Evolutionary conservation across 768 basidiomycete species (phyloP), one percentile per base, ranked within the genome.

Genomic region (Amanita inopinata): DNA sequence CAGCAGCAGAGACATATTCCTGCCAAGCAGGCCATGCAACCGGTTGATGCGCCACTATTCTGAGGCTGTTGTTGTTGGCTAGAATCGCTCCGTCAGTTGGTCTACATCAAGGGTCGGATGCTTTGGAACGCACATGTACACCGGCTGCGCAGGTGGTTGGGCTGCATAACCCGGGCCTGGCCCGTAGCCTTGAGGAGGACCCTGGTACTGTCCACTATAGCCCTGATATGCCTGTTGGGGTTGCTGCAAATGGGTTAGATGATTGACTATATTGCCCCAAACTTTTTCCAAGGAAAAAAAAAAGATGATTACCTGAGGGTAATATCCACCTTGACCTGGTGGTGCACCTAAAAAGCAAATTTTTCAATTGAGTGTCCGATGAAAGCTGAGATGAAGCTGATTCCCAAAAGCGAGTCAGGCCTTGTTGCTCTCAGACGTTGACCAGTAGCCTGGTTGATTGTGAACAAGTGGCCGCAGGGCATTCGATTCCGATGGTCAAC

Each of bases 191-290:
- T 61, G 61, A 31, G 62, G 62, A 17, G 62, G 60, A 20, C 56
- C 54, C 5, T 61, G 61, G 15, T 62, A 67, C 33, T 66, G 70
- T 12, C 64, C 61, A 20, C 59, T 57, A 27, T 62, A 57, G 45
- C 68, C 67, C 44, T 79, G 74, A 57, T 87, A 83, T 0, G 80
- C 64, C 51, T 81, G 78, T 48, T 73, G 79, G 9, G 84, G 86
- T 62, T 80, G 78, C 67, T 85, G 67, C 1, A 52, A 47, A 33
- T 3, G 25, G 35, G 36, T 41, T 18, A 23, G 20, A 25, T 32
- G 19, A 40, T 18, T 37, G 42, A 19, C 19, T 36, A 10, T 22
- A 20, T 42, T 44, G 15, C 5, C 25, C 12, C 37, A 33, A n/a
- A 18, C 24, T 33, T 40, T 15, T 27, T 31, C 31, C 19, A 33